Base-by-base conservation (phyloP, 1,284 basidiomycete genomes). In the Cystobasidiaceae sp. region DNA sequence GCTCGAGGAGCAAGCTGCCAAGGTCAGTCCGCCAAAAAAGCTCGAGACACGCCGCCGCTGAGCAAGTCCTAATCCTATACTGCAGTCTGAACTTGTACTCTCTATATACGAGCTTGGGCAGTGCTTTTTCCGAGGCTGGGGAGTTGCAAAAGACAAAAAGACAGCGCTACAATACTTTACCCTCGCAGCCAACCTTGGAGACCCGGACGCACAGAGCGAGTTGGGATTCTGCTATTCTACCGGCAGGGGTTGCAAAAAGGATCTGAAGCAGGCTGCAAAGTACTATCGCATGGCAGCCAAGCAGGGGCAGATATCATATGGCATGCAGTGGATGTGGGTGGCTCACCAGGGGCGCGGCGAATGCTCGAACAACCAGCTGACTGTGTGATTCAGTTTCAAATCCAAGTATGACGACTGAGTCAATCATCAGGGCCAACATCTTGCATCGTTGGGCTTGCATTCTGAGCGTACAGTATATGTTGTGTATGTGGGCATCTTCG, bases 71-170 rank as follows among this genome's bases (percentile, higher is more conserved):
- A 61, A 11, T 25, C 41, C 75, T n/a, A n/a, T n/a, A n/a, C n/a
- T n/a, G 15, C 74, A 88, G 83, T 84, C 81, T 37, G 91, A 93
- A 76, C 81, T 94, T 9, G 86, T 93, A 37, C 80, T 93, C 28
- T 89, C 90, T 1, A 88, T 93, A 49, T 91, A 93, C 74, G 91
- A 94, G 78, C 87, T 94, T 5, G 91, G 89, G 1, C 89, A 91
- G 75, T 92, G 90, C 75, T 93, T 91, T 77, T 89, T 89, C 75
- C 88, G 89, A 68, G 91, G 91, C 0, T 93, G 91, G 89, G 91
- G 90, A 4, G 85, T 90, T 13, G 77, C 80, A 57, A 89, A 89
- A 77, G 90, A 93, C 77, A 87, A 86, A 78, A 86, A 85, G 79
- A 89, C 90, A 60, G 66, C 68, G 21, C 60, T 72, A 21, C 43